Base-by-base conservation (phyloP, 495 filamentous ascomycete species). In the Lentithecium fluviatile region DNA sequence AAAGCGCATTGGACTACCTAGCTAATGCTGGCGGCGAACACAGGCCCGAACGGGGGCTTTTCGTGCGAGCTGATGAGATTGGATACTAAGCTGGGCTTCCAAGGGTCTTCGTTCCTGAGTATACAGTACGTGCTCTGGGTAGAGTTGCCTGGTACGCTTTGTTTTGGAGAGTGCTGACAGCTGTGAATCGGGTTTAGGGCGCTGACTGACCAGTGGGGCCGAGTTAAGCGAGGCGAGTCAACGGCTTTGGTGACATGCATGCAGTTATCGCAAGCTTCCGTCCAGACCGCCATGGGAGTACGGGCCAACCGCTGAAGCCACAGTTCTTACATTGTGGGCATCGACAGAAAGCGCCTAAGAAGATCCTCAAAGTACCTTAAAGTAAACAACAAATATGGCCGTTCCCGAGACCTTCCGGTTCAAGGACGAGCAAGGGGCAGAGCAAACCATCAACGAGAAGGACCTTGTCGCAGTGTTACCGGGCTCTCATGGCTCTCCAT, bases 381-480 rank as follows among this genome's bases (percentile, higher is more conserved):
- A n/a, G n/a, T n/a, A n/a, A n/a, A n/a, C n/a, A n/a, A n/a, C n/a
- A n/a, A n/a, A n/a, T n/a, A n/a, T n/a, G n/a, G n/a, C n/a, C n/a
- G n/a, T n/a, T n/a, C n/a, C 40, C 45, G 13, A 15, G 4, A 29
- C 6, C 29, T 1, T 59, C 61, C 46, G 0, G 12, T 64, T 64
- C 49, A 46, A 42, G 54, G 38, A 59, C 34, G 54, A 58, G 12
- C 24, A 53, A n/a, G 48, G 34, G 23, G 43, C 47, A n/a, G 49
- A 47, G 34, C 25, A 49, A 25, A 23, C 43, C 8, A 50, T 65
- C 19, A 40, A 50, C 8, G n/a, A 8, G 34, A 42, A 49, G 45
- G 19, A 65, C 38, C 32, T 65, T 17, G 29, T 65, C 2, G 52
- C 45, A 6, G 45, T 59, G 8, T 20, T 65, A 12, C 45, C 56